Base-by-base conservation (phyloP, 371 early-diverging fungal species). In the Thermomucor indicae-seudaticae region DNA sequence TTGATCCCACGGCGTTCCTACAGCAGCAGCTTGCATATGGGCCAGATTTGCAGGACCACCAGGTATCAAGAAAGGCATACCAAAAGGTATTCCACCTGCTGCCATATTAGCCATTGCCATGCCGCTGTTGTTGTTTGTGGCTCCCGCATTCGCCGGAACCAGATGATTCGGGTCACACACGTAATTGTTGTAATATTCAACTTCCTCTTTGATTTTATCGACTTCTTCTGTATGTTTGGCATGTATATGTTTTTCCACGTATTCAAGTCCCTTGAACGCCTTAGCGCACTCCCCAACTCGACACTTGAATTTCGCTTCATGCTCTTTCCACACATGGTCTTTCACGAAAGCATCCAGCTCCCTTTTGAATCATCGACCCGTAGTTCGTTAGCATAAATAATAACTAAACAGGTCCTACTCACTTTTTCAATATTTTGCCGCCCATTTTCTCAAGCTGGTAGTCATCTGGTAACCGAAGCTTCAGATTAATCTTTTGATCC, bases 231-330 rank as follows among this genome's bases (percentile, higher is more conserved):
- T 77, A 58, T 97, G 98, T 67, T 96, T 97, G 41, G 79, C 67
- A 39, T 80, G 55, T 51, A 97, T 85, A 60, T 97, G 98, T 67
- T 96, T 96, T 62, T 83, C 84, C 11, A 95, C 93, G 81, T 90
- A 97, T 54, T 90, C 92, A 41, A 86, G 83, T 11, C 94, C 96
- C 56, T 91, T 87, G 80, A 97, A 97, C 39, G 95, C 88, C 76
- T 97, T 97, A 10, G 79, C 78, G 68, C 98, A 97, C 31, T 68
- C 71, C 1, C 60, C 62, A 19, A 89, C 76, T 57, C 69, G 81
- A 68, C 97, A 97, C 47, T 94, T 85, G 79, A 72, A 95, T 65
- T 92, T 92, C 46, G 87, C 85, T 31, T 79, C 87, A n/a, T 80
- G 81, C 43, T 88, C 90, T 47, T 88, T 86, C 20, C 76, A 64